Evolutionary conservation across 441 rosid species (phyloP).

Genomic region (Aleurites moluccanus): DNA sequence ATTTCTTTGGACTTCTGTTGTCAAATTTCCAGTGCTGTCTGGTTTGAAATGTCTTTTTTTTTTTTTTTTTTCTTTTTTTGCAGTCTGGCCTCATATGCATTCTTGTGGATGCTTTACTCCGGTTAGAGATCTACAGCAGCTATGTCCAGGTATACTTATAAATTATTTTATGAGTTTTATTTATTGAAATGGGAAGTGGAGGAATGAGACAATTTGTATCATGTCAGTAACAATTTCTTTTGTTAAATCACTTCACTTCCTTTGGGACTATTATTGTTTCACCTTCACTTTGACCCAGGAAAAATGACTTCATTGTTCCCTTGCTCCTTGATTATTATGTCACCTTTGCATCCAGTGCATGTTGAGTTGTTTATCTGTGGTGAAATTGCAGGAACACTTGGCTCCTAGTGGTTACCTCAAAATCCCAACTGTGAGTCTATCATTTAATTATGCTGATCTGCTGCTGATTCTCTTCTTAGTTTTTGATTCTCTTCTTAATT

Average conservation of each 20-base stretch:
- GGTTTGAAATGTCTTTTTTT: constrained; percentile 12
- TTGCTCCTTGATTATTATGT: not conserved
- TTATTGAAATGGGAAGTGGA: constrained; percentile 19
- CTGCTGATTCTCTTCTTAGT: constrained; percentile 10
- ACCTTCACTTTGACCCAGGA: not conserved
- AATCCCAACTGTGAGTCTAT: constrained; percentile 74
- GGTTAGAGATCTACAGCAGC: constrained; percentile 58
- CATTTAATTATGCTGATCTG: not conserved
- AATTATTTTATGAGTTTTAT: constrained; percentile 2
- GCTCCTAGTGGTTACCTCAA: constrained; percentile 82
- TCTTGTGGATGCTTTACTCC: constrained; percentile 57
- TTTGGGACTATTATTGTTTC: not conserved
- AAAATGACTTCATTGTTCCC: not conserved
- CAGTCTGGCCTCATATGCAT: constrained; percentile 58
- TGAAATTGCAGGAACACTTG: constrained; percentile 73
- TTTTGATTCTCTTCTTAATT: constrained; percentile 11
- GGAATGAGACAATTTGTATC: not conserved
- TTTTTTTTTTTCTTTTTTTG: constrained; percentile 18
- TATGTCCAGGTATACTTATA: constrained; percentile 54
- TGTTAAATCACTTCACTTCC: constrained; percentile 7
- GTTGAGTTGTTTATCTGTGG: constrained; percentile 15
- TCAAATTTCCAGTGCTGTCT: constrained; percentile 2
- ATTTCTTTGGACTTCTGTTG: not conserved
- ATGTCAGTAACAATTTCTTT: not conserved
- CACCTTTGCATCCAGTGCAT: not conserved